Conservation (phyloP, 768 basidiomycete species). For the Lactarius pseudohatsudake region DNA sequence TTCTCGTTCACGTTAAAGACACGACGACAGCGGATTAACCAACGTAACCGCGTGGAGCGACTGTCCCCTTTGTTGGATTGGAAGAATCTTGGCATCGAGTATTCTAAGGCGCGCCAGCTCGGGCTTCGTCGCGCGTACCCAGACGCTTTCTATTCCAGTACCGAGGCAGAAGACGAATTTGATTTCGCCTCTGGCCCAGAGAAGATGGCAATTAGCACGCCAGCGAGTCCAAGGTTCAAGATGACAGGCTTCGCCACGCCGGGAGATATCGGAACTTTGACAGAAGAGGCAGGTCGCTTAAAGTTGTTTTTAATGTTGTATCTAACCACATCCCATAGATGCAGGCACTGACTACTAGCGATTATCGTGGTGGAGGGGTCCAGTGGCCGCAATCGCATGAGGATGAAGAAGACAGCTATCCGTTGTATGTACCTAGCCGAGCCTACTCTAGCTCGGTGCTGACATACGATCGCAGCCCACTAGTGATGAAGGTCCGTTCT, state of each 20-base stretch:
- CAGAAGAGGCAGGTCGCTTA: conserved; percentile 63
- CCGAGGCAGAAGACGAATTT: conserved; percentile 53
- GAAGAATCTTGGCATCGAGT: conserved; percentile 98
- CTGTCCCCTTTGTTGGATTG: conserved; percentile 92
- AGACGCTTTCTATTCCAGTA: conserved; percentile 78
- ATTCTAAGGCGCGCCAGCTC: conserved; percentile 91
- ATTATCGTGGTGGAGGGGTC: conserved; percentile 62
- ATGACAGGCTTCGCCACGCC: conserved; percentile 81
- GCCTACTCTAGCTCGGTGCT: conserved; percentile 19
- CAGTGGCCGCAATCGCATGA: conserved; percentile 60
- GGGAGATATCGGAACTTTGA: conserved; percentile 88
- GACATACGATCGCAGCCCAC: conserved; percentile 52
- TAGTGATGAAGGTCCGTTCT: conserved; percentile 88
- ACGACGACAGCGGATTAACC: conserved; percentile 96
- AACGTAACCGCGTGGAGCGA: conserved; percentile 96
- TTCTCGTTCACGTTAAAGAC: conserved; percentile 77
- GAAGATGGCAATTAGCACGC: conserved; percentile 74
- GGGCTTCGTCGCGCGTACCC: conserved; percentile 93
- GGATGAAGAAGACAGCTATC: conserved; percentile 90
- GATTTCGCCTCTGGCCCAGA: conserved; percentile 64
- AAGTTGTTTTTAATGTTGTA: neutral
- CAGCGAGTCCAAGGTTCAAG: conserved; percentile 82
- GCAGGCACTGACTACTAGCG: conserved; percentile 83
- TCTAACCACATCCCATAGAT: conserved; percentile 50
- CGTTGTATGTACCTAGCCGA: conserved; percentile 59